Evolutionary conservation across 2,329 filamentous ascomycete genomes (phyloP).

Genomic region (Penicillium hesseltinei): DNA sequence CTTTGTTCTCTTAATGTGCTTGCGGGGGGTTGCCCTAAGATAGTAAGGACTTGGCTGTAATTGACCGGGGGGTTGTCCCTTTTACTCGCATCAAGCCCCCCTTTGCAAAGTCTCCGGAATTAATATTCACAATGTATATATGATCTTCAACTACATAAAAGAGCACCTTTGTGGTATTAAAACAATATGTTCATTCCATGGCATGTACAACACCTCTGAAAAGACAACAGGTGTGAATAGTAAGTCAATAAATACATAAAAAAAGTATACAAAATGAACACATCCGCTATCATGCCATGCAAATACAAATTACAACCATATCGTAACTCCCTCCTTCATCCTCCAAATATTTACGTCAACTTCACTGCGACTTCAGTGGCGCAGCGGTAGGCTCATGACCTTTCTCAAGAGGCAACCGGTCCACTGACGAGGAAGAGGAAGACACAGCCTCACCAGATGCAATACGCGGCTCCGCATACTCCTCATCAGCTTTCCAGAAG

Average conservation of each 20-base stretch:
- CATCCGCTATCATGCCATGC: not conserved
- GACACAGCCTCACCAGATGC: conserved; percentile 13
- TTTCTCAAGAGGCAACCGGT: conserved; percentile 21
- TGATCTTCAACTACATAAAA: too few species aligned
- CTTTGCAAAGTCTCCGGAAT: too few species aligned
- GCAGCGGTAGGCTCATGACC: not conserved
- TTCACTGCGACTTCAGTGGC: not conserved
- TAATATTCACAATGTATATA: too few species aligned
- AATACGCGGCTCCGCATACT: conserved; percentile 14
- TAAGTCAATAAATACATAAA: not conserved
- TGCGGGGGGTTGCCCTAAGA: too few species aligned
- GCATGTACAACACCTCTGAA: not conserved
- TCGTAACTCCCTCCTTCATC: not conserved
- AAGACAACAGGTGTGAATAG: not conserved
- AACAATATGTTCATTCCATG: not conserved
- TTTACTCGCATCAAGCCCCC: too few species aligned
- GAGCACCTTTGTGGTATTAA: not conserved
- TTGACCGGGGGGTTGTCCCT: too few species aligned
- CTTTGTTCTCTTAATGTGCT: too few species aligned
- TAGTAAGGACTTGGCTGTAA: too few species aligned
- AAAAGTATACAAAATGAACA: not conserved
- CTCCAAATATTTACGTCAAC: not conserved
- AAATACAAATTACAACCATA: not conserved
- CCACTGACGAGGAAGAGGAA: conserved; percentile 14
- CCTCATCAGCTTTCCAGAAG: conserved; percentile 60